Evolutionary conservation across 2,329 filamentous ascomycete species (phyloP).

Genomic region (Drechslerella stenobrocha): DNA sequence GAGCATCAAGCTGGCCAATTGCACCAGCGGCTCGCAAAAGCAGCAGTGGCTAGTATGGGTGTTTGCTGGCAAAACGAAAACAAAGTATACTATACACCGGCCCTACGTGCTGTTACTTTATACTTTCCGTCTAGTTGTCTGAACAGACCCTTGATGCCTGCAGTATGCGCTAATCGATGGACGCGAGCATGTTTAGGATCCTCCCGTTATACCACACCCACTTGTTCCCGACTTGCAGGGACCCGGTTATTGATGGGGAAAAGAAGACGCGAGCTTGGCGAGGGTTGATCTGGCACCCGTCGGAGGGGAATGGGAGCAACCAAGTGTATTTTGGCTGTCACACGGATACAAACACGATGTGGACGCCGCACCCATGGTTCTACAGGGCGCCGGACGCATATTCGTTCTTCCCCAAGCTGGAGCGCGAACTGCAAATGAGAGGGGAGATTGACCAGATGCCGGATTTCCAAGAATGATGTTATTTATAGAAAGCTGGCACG

Average conservation of each 20-base stretch:
- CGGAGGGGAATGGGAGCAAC: neutral
- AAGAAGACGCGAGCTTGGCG: slow-evolving; percentile 1
- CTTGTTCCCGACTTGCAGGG: slow-evolving; percentile 11
- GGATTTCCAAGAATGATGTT: neutral
- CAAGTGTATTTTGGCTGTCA: slow-evolving; percentile 24
- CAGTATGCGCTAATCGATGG: neutral
- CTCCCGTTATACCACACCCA: slow-evolving; percentile 3
- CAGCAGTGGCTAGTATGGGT: slow-evolving; percentile 22
- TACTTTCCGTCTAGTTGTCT: neutral
- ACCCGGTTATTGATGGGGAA: neutral
- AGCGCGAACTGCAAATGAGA: neutral
- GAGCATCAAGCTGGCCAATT: slow-evolving; percentile 1
- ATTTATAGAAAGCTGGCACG: neutral
- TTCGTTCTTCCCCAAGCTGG: slow-evolving; percentile 12
- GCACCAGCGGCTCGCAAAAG: too few species aligned
- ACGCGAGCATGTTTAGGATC: slow-evolving; percentile 5
- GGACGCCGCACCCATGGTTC: slow-evolving; percentile 20
- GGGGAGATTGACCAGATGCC: neutral
- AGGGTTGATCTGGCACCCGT: neutral
- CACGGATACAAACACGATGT: neutral
- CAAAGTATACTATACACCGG: slow-evolving; percentile 3
- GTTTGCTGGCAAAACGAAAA: slow-evolving; percentile 1
- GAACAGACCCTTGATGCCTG: too few species aligned
- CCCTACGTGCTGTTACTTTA: neutral
- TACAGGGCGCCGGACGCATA: slow-evolving; percentile 6